Percentiles rank a stretch among this genome's conserved stretches.
phyloP scores from a whole-genome alignment of 345 rosid genomes.

The Turnera subulata region DNA sequence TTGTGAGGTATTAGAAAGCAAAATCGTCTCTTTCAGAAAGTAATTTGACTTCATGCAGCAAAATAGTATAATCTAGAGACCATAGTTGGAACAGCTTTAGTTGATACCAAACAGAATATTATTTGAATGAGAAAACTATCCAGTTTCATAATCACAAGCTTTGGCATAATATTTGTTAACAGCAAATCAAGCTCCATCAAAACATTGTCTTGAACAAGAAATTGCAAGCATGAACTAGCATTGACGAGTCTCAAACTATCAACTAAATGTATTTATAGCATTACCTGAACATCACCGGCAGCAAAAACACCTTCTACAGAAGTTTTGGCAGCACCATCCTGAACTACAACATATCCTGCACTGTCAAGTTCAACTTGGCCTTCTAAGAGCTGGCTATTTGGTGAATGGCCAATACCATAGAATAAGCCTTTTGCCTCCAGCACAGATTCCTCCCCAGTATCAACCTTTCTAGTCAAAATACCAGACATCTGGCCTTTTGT shows the following conservation, averaged over 20 bases:
- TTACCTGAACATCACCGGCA: conserved; percentile 98
- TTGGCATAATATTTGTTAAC: too few relatives aligned
- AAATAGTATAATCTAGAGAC: not conserved
- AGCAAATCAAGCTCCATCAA: too few relatives aligned
- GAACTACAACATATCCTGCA: conserved; percentile 71
- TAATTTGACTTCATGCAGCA: not conserved
- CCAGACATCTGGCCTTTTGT: conserved; percentile 94
- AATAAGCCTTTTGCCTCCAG: conserved; percentile 95
- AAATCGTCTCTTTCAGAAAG: too few relatives aligned
- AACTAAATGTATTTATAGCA: conserved; percentile 8
- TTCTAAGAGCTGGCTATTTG: conserved; percentile 80
- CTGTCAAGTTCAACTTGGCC: conserved; percentile 91
- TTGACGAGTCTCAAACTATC: not conserved
- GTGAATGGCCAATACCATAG: conserved; percentile 97
- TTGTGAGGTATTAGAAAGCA: not conserved
- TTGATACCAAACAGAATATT: too few relatives aligned
- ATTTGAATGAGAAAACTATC: too few relatives aligned
- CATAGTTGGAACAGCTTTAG: too few relatives aligned
- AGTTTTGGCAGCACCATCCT: conserved; percentile 75
- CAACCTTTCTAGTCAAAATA: conserved; percentile 58
- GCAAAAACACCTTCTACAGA: conserved; percentile 93
- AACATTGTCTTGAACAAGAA: too few relatives aligned
- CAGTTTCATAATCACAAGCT: too few relatives aligned
- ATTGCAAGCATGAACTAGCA: too few relatives aligned
- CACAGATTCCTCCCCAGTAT: conserved; percentile 76